Percentiles rank a stretch among this genome's conserved stretches.
Conservation (phyloP, 768 basidiomycete genomes). For the Gyrodon lividus region DNA sequence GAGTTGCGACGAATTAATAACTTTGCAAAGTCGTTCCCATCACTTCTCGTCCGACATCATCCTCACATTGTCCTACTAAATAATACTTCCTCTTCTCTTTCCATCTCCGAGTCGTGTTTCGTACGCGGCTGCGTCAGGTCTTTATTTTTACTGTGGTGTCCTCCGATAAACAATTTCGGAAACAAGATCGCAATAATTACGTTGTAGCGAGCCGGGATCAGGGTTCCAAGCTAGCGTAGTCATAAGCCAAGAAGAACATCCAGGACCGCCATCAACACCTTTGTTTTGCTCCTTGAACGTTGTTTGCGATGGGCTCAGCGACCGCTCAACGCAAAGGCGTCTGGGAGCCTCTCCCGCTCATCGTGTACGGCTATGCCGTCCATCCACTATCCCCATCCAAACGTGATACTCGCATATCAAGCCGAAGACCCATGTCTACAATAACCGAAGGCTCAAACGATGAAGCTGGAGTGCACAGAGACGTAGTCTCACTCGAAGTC, state of each 20-base stretch:
- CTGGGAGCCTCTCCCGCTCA: constrained; percentile 66
- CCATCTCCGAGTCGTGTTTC: too few relatives aligned
- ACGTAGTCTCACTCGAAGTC: constrained; percentile 85
- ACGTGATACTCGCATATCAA: constrained; percentile 65
- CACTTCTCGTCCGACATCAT: not conserved
- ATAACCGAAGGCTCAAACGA: constrained; percentile 52
- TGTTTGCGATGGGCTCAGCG: constrained; percentile 18
- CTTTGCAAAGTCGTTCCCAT: not conserved
- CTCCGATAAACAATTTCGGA: not conserved
- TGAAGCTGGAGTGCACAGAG: constrained; percentile 63
- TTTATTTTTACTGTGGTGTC: not conserved
- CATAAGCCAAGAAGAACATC: too few relatives aligned
- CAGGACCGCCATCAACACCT: not conserved
- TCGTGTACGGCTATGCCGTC: constrained; percentile 90
- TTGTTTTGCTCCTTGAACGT: not conserved
- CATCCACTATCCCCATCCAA: constrained; percentile 79
- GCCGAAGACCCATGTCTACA: constrained; percentile 39
- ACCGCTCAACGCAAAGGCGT: constrained; percentile 39
- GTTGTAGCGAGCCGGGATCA: not conserved
- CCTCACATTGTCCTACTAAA: not conserved
- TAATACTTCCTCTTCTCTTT: too few relatives aligned
- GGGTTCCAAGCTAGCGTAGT: too few relatives aligned
- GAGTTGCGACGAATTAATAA: not conserved
- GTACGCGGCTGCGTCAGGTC: too few relatives aligned
- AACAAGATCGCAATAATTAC: not conserved